Evolutionary conservation across 2,329 filamentous ascomycete genomes (phyloP).

Genomic region (Nothophoma quercina): DNA sequence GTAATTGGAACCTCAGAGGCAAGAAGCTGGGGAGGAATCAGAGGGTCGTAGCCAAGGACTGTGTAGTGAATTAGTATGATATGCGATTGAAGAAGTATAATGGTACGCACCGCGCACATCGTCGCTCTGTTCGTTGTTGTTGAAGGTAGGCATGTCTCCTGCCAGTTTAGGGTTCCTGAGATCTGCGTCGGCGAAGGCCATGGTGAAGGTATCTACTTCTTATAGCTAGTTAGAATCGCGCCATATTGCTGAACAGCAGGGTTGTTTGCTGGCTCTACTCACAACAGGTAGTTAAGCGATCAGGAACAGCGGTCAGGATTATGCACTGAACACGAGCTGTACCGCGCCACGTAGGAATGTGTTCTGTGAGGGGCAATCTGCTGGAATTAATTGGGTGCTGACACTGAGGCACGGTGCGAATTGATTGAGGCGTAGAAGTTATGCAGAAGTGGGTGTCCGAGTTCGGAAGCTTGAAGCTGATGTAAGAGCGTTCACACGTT

Average conservation of each 20-base stretch:
- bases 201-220: slow-evolving; percentile 23
- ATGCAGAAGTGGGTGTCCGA: background rate
- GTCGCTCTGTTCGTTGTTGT: slow-evolving; percentile 50
- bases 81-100: background rate
- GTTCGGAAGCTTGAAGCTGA: background rate
- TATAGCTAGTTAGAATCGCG: slow-evolving; percentile 20
- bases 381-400: slow-evolving; percentile 12
- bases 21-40: slow-evolving; percentile 88
- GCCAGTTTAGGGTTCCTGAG: slow-evolving; percentile 19
- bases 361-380: slow-evolving; percentile 16
- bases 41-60: slow-evolving; percentile 94
- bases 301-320: slow-evolving; percentile 26
- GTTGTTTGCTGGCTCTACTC: slow-evolving; percentile 11
- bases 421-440: background rate
- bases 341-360: slow-evolving; percentile 19
- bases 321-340: slow-evolving; percentile 19
- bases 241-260: background rate
- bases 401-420: slow-evolving; percentile 7
- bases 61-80: slow-evolving; percentile 22
- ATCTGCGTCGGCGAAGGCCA: slow-evolving; percentile 27
- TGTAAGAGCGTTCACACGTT: slow-evolving; percentile 1
- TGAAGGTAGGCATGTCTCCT: slow-evolving; percentile 39
- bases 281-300: slow-evolving; percentile 10
- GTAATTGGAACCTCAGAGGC: slow-evolving; percentile 80
- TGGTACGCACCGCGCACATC: slow-evolving; percentile 59